Evolutionary conservation across 345 rosid species (phyloP).

Genomic region (Clarkia xantiana): DNA sequence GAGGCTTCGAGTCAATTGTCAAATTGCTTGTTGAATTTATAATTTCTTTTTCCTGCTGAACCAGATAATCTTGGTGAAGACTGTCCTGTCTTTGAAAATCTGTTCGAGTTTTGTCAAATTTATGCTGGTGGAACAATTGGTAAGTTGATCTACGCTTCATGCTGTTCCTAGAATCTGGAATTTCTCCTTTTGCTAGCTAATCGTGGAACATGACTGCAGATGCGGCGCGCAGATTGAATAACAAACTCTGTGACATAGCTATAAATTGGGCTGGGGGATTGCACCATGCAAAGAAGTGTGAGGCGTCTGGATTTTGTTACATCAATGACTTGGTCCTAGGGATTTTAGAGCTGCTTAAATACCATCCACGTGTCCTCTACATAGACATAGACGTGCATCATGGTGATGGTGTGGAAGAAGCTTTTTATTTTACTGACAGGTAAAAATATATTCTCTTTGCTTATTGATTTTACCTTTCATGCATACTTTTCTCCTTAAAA

Average conservation of each 20-base stretch:
- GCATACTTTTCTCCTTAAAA: background rate
- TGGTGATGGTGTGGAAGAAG: constrained; percentile 99
- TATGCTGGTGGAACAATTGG: constrained; percentile 98
- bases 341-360: constrained; percentile 76
- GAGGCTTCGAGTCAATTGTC: background rate
- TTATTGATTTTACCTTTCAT: background rate
- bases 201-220: constrained; percentile 20
- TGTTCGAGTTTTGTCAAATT: constrained; percentile 95
- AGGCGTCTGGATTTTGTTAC: constrained; percentile 97
- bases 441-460: constrained; percentile 11
- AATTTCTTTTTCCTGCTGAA: background rate
- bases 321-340: constrained; percentile 95
- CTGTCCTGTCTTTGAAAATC: constrained; percentile 91
- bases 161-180: constrained; percentile 4
- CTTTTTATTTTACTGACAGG: constrained; percentile 97
- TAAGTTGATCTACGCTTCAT: constrained; percentile 11
- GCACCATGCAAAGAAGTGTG: constrained; percentile 96
- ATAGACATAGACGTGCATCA: constrained; percentile 98
- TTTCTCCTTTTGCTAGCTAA: constrained; percentile 7
- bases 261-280: constrained; percentile 99
- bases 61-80: constrained; percentile 94
- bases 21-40: background rate
- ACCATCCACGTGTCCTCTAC: constrained; percentile 81
- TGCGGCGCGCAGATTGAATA: constrained; percentile 87
- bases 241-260: constrained; percentile 87